Conservation (phyloP, 169 alveolate genomes). For the Eimeria zaria region DNA sequence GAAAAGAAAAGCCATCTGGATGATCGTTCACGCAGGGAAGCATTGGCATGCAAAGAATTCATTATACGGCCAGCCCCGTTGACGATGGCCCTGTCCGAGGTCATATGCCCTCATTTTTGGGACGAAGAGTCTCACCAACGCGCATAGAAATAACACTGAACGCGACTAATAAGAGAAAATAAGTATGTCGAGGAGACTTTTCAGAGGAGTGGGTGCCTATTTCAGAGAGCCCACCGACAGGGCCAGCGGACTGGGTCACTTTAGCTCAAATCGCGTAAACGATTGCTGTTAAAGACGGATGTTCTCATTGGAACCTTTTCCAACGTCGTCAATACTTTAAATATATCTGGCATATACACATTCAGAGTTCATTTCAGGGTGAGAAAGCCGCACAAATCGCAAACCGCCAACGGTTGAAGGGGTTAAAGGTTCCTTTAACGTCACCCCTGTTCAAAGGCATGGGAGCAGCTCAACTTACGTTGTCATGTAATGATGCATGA, state of each 20-base stretch:
- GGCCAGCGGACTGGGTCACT: conserved; percentile 38
- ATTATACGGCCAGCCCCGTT: conserved; percentile 51
- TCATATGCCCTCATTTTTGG: neutral
- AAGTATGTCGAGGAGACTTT: neutral
- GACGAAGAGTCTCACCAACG: neutral
- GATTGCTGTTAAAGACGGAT: neutral
- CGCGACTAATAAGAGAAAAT: neutral
- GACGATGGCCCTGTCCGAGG: neutral
- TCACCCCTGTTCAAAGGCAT: neutral
- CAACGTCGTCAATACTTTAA: neutral
- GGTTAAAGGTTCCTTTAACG: neutral
- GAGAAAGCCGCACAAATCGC: neutral
- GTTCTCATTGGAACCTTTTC: neutral
- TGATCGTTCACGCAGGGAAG: neutral
- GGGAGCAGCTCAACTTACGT: neutral
- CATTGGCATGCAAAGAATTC: neutral
- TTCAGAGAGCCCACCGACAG: neutral
- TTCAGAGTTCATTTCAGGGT: neutral
- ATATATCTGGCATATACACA: neutral
- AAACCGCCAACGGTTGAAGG: neutral
- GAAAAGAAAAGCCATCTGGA: neutral
- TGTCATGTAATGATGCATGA: neutral
- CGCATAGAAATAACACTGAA: neutral
- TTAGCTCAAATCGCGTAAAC: neutral
- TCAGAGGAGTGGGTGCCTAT: neutral